These are phyloP conservation scores for Parmelia sp. DNA, from an alignment of 495 filamentous ascomycete species.

Conservation along the genomic window DNA sequence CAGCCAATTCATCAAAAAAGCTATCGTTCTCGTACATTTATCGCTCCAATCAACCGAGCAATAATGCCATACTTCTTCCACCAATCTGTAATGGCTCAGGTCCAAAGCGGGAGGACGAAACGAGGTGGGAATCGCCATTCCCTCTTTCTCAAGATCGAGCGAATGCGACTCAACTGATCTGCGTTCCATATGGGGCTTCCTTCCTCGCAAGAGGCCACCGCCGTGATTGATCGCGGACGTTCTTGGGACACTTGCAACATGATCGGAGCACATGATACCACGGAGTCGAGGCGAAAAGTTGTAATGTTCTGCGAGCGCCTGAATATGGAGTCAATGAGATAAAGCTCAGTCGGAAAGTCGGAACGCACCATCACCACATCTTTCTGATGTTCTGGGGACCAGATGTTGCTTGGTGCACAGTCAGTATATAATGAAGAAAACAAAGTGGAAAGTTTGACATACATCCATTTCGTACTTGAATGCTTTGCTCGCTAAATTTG, in stretches of 20 bases:
- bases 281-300: constrained; percentile 62
- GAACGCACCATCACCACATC: constrained; percentile 42
- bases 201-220: background rate
- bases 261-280: constrained; percentile 58
- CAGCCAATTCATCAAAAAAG: constrained; percentile 8
- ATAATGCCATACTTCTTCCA: constrained; percentile 60
- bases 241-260: constrained; percentile 28
- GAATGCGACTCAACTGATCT: constrained; percentile 14
- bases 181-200: background rate
- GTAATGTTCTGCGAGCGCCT: constrained; percentile 50
- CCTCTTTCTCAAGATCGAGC: constrained; percentile 19
- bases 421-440: background rate
- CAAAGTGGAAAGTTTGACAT: constrained; percentile 25
- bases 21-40: constrained; percentile 38
- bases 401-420: constrained; percentile 53
- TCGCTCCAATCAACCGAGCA: constrained; percentile 55
- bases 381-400: constrained; percentile 57
- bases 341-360: background rate
- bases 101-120: constrained; percentile 20
- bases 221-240: background rate
- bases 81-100: constrained; percentile 45
- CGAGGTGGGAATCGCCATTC: background rate
- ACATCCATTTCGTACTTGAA: constrained; percentile 64
- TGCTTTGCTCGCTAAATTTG: constrained; percentile 34
- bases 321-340: background rate